Evolutionary conservation across 257 asterid species (phyloP).

Genomic region (Haberlea rhodopensis): DNA sequence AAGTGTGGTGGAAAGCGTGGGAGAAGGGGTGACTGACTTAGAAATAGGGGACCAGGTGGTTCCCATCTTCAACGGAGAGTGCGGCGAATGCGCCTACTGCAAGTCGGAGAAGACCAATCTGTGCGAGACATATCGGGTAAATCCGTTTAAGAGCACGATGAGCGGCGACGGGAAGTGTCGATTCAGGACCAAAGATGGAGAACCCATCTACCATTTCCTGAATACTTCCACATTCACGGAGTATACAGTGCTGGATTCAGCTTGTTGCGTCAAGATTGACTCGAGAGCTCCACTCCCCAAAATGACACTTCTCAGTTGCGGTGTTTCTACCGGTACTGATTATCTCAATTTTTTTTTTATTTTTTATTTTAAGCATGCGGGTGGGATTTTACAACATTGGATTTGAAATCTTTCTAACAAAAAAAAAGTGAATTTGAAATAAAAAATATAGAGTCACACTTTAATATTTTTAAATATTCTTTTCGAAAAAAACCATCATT

Average conservation of each 20-base stretch:
- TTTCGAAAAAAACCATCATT: no score
- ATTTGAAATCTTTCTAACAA: no score
- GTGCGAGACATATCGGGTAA: slow-evolving; percentile 61
- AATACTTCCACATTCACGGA: slow-evolving; percentile 85
- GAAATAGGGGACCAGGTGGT: slow-evolving; percentile 67
- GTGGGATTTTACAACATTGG: no score
- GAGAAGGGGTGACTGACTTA: slow-evolving; percentile 73
- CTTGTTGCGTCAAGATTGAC: slow-evolving; percentile 67
- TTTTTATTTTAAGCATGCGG: no score
- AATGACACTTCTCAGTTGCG: slow-evolving; percentile 85
- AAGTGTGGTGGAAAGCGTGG: slow-evolving; percentile 88
- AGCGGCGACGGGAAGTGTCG: slow-evolving; percentile 54
- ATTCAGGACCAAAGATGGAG: slow-evolving; percentile 53
- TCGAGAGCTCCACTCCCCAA: slow-evolving; percentile 48
- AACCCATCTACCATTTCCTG: slow-evolving; percentile 74
- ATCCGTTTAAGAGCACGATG: slow-evolving; percentile 71
- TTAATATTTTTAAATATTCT: no score
- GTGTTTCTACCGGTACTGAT: slow-evolving; percentile 73
- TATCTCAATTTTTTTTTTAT: neutral
- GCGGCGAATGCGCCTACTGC: slow-evolving; percentile 60
- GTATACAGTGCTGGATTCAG: slow-evolving; percentile 78
- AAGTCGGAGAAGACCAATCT: slow-evolving; percentile 55
- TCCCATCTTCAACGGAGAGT: slow-evolving; percentile 88
- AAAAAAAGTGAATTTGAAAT: no score
- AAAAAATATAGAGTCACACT: no score